phyloP scores from a whole-genome alignment of 2,329 filamentous ascomycete genomes.

The Monosporascus ibericus region DNA sequence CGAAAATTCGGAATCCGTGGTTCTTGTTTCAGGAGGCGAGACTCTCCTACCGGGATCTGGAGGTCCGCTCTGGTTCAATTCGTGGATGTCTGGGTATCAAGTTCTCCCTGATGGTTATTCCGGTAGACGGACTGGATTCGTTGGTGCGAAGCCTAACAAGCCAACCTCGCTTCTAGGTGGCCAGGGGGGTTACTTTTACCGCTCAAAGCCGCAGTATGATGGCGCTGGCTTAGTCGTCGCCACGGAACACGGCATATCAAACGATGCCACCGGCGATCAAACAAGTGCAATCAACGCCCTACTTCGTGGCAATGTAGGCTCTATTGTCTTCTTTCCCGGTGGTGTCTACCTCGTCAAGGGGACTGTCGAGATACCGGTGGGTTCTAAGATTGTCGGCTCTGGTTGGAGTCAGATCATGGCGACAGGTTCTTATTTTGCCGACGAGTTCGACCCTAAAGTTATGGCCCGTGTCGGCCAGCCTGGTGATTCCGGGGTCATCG shows the following conservation, averaged over 20 bases:
- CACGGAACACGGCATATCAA: conserved; percentile 9
- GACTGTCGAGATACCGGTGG: conserved; percentile 43
- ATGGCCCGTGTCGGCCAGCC: conserved; percentile 59
- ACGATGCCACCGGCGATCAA: conserved; percentile 26
- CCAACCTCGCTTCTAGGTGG: conserved; percentile 5
- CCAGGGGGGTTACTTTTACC: conserved; percentile 13
- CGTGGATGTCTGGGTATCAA: not conserved
- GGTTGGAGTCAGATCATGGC: conserved; percentile 65
- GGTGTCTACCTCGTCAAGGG: conserved; percentile 14
- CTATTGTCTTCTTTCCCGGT: conserved; percentile 13
- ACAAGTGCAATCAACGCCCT: conserved; percentile 14
- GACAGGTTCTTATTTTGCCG: conserved; percentile 49
- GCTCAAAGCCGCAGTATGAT: conserved; percentile 27
- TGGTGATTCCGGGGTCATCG: conserved; percentile 57
- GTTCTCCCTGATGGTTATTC: not conserved
- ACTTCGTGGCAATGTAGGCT: conserved; percentile 2
- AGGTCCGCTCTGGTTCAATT: not conserved
- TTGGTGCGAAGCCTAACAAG: conserved; percentile 2
- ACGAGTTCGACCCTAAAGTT: conserved; percentile 54
- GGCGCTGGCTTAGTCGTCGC: conserved; percentile 1
- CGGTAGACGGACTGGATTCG: not conserved
- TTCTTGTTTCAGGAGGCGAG: not conserved
- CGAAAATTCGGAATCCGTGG: conserved; percentile 22
- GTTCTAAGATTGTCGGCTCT: conserved; percentile 62
- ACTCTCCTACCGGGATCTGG: not conserved